These are phyloP conservation scores for Gnaphalium uliginosum DNA, from an alignment of 129 eudicot genomes.

Conservation along the genomic window DNA sequence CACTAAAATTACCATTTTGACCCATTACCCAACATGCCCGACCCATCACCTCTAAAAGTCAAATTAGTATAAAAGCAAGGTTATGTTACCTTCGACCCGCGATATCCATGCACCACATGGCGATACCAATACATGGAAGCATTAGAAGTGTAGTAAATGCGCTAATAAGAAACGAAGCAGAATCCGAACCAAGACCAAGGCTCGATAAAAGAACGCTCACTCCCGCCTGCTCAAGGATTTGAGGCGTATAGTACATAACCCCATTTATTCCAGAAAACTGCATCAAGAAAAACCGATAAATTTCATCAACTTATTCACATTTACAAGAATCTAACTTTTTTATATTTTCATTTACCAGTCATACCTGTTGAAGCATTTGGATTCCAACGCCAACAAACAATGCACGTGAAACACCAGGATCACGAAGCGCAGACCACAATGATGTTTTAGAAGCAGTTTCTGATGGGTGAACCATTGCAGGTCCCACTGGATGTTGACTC, in stretches of 20 bases:
- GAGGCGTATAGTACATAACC: conserved; percentile 81
- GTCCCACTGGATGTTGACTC: conserved; percentile 54
- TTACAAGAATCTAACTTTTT: background rate
- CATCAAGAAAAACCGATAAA: background rate
- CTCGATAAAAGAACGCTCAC: conserved; percentile 67
- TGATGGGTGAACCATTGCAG: conserved; percentile 70
- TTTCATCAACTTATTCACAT: background rate
- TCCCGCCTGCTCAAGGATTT: conserved; percentile 79
- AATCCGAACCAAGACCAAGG: conserved; percentile 62
- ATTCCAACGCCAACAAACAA: conserved; percentile 69
- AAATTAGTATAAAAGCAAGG: background rate
- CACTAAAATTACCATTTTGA: background rate
- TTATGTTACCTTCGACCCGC: conserved; percentile 63
- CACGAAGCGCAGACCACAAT: conserved; percentile 54
- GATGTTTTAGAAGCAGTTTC: conserved; percentile 40
- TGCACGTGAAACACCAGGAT: conserved; percentile 77
- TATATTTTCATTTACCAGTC: background rate
- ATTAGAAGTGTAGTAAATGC: conserved; percentile 60
- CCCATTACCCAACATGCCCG: background rate
- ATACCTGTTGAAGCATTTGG: conserved; percentile 82
- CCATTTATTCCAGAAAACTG: conserved; percentile 86
- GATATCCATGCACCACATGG: conserved; percentile 76
- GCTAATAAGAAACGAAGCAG: conserved; percentile 79
- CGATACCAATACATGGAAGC: conserved; percentile 71
- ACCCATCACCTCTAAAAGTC: background rate